Evolutionary conservation across 2,329 filamentous ascomycete species (phyloP).

Genomic region (Calycina marina): DNA sequence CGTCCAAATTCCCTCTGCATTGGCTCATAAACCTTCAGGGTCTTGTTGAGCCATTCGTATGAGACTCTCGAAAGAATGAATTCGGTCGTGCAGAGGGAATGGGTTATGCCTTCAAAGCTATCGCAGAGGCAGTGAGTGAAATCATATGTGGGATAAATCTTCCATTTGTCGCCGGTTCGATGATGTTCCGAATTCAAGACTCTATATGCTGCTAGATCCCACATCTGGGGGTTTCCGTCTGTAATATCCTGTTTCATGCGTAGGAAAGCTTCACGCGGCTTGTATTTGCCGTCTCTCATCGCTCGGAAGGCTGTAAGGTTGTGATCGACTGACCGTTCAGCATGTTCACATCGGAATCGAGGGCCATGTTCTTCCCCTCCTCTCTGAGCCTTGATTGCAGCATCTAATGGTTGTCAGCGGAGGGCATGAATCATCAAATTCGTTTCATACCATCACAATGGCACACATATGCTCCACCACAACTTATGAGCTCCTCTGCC

Average conservation of each 20-base stretch:
- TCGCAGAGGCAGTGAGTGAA: conserved; percentile 86
- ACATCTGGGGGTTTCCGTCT: conserved; percentile 85
- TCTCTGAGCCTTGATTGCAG: conserved; percentile 74
- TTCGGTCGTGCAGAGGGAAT: conserved; percentile 86
- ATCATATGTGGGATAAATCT: conserved; percentile 91
- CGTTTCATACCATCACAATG: conserved; percentile 48
- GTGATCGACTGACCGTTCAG: conserved; percentile 57
- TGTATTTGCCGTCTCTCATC: conserved; percentile 87
- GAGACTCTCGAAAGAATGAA: conserved; percentile 74
- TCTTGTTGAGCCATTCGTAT: conserved; percentile 82
- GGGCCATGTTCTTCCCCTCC: conserved; percentile 59
- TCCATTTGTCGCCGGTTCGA: conserved; percentile 71
- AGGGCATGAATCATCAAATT: neutral
- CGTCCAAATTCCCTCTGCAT: conserved; percentile 85
- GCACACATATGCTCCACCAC: conserved; percentile 69
- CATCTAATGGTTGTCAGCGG: conserved; percentile 32
- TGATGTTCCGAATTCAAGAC: conserved; percentile 65
- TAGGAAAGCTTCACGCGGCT: conserved; percentile 67
- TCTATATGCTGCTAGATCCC: conserved; percentile 86
- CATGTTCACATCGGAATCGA: conserved; percentile 69
- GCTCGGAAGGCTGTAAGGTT: conserved; percentile 73
- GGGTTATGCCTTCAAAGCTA: conserved; percentile 82
- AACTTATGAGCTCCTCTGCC: conserved; percentile 67
- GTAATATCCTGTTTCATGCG: conserved; percentile 87
- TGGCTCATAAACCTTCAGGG: conserved; percentile 69